phyloP scores from a whole-genome alignment of 352 stramenopile species.

The Globisporangium radiosum region DNA sequence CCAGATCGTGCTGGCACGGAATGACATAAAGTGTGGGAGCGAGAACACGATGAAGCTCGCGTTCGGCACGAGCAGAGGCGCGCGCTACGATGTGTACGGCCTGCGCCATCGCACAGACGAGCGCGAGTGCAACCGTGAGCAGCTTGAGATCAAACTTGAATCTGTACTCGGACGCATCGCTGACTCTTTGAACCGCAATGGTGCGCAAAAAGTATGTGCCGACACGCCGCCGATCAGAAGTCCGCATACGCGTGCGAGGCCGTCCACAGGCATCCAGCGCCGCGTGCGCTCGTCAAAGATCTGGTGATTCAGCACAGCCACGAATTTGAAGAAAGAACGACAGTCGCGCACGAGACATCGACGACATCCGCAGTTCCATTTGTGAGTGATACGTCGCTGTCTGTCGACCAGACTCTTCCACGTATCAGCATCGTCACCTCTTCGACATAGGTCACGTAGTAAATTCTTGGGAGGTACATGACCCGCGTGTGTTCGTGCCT shows the following conservation, averaged over 20 bases:
- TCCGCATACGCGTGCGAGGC: constrained; percentile 17
- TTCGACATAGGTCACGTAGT: constrained; percentile 9
- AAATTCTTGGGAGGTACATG: background rate
- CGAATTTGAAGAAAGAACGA: constrained; percentile 16
- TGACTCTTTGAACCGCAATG: background rate
- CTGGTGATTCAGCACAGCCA: background rate
- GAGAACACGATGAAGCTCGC: constrained; percentile 6
- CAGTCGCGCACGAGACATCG: constrained; percentile 17
- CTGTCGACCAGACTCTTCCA: constrained; percentile 9
- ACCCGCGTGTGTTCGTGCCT: background rate
- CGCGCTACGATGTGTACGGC: background rate
- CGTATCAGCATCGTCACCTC: constrained; percentile 29
- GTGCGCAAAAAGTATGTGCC: constrained; percentile 16
- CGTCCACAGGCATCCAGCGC: constrained; percentile 9
- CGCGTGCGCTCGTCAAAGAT: constrained; percentile 1
- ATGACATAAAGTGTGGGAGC: constrained; percentile 15
- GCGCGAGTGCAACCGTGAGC: constrained; percentile 1
- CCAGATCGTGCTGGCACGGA: constrained; percentile 19
- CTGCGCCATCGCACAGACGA: background rate
- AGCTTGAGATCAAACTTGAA: constrained; percentile 13
- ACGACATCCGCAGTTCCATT: constrained; percentile 14
- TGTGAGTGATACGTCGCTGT: background rate
- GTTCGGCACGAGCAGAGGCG: background rate
- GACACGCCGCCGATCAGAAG: constrained; percentile 19
- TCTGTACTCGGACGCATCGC: constrained; percentile 1